Base-by-base conservation (phyloP, 495 filamentous ascomycete species). In the Chaetomium fimeti region DNA sequence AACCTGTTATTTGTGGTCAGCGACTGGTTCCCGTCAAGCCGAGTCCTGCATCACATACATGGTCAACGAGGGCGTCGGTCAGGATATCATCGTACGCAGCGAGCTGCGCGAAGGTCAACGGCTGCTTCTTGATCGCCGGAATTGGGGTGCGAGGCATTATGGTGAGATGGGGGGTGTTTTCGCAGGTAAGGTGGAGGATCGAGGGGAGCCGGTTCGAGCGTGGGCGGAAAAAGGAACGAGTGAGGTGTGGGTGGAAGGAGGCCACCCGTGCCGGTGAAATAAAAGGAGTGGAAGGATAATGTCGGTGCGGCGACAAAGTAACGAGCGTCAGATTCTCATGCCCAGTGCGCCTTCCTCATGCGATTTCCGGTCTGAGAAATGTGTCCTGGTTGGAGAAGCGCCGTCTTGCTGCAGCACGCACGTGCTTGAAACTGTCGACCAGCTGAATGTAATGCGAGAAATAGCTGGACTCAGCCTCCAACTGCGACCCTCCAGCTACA, bases 11-110 rank as follows among this genome's bases (percentile, higher is more conserved):
- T 22, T 22, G 36, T 7, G 2, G 38, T 60, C 59, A 60, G 51
- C 57, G 62, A 25, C 62, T 40, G 61, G 42, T 48, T 36, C 42
- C 18, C 22, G 20, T 20, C 12, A 22, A 27, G 32, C 49, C 53
- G 40, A 61, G 42, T 15, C 28, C 20, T 4, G 51, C 20, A 12
- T 25, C 24, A 82, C 91, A 74, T 83, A 97, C 94, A 76, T 91
- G 90, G 77, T 99, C 94, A 48, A 99, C 87, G 40, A 99, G 88
- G 63, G 90, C 89, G 86, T 99, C 95, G 0, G 94, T 98, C 66
- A 96, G 83, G 68, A 99, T 87, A 74, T 99, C 94, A 78, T 99
- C 94, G 79, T 97, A 97, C 61, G 89, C 88, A 29, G 91, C 87
- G 63, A 99, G 80, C 78, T 97, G 92, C 45, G 85, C 85, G 62